Evolutionary conservation across 208 protist genomes (phyloP).

Genomic region (Trypanosoma vivax): DNA sequence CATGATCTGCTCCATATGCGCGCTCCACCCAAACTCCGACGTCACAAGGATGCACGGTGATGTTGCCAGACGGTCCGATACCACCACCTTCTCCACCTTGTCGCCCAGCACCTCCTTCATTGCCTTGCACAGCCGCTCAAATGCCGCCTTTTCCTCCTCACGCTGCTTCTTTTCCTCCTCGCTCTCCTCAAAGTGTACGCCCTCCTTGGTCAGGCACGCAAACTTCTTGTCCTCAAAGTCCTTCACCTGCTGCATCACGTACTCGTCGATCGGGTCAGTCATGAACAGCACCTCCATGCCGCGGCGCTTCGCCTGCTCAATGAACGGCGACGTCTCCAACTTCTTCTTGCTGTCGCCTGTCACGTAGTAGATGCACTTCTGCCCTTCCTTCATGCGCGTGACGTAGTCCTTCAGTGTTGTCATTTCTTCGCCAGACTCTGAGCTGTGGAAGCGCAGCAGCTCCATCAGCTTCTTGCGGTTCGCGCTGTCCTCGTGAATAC

Average conservation of each 20-base stretch:
- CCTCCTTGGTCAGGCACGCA: slow-evolving; percentile 99
- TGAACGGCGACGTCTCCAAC: slow-evolving; percentile 92
- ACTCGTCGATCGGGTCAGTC: slow-evolving; percentile 98
- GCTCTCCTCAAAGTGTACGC: slow-evolving; percentile 93
- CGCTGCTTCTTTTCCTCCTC: slow-evolving; percentile 97
- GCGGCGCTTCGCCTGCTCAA: slow-evolving; percentile 92
- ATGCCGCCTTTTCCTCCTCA: slow-evolving; percentile 93
- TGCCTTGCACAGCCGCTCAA: slow-evolving; percentile 93
- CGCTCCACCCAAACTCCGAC: slow-evolving; percentile 97
- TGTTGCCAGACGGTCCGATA: slow-evolving; percentile 92
- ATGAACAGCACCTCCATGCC: slow-evolving; percentile 97
- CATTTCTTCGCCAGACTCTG: slow-evolving; percentile 87
- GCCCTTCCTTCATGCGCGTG: slow-evolving; percentile 94
- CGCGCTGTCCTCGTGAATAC: slow-evolving; percentile 95
- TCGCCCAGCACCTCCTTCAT: slow-evolving; percentile 99
- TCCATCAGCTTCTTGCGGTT: slow-evolving; percentile 95
- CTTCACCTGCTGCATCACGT: slow-evolving; percentile 96
- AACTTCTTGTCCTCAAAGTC: slow-evolving; percentile 98
- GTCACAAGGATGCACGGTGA: slow-evolving; percentile 98
- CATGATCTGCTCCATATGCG: slow-evolving; percentile 99
- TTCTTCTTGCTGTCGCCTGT: slow-evolving; percentile 92
- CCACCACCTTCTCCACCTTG: slow-evolving; percentile 98
- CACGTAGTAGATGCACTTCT: slow-evolving; percentile 99
- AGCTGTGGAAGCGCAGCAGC: slow-evolving; percentile 93
- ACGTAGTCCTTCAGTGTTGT: slow-evolving; percentile 97